Evolutionary conservation across 768 basidiomycete species (phyloP).

Genomic region (Cystobasidium tubakii): DNA sequence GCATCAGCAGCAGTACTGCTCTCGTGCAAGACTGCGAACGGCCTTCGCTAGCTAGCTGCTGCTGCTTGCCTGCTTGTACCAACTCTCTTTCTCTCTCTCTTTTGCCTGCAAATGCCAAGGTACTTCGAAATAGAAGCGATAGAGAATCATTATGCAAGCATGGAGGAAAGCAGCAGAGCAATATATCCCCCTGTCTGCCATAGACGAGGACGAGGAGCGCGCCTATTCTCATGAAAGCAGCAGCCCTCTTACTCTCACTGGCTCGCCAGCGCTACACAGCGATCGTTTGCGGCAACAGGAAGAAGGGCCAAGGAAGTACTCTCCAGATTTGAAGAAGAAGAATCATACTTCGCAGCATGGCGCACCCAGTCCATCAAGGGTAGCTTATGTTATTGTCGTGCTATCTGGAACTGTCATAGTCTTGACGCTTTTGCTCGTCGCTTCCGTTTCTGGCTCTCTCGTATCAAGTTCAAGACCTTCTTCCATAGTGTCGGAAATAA

Average conservation of each 20-base stretch:
- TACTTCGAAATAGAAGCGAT: too few relatives aligned
- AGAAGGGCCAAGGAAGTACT: conserved; percentile 4
- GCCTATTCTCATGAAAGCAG: background rate
- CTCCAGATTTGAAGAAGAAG: conserved; percentile 4
- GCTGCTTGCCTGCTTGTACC: background rate
- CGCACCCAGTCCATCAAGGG: background rate
- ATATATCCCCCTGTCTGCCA: background rate
- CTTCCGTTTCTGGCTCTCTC: background rate
- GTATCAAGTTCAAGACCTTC: background rate
- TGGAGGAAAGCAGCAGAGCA: background rate
- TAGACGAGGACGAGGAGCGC: background rate
- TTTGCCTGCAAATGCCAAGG: background rate
- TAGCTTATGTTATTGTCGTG: background rate
- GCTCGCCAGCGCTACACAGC: background rate
- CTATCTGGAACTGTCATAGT: background rate
- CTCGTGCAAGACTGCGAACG: background rate
- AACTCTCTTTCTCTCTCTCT: background rate
- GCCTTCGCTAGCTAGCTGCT: background rate
- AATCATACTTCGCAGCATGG: background rate
- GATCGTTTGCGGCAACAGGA: background rate
- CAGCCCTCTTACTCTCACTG: background rate
- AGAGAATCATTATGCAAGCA: background rate
- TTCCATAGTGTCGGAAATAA: background rate
- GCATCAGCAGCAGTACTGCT: background rate
- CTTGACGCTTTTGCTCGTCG: conserved; percentile 1